Evolutionary conservation across 2,329 filamentous ascomycete genomes (phyloP), one percentile per base, ranked within the genome.

Genomic region (Alternaria sp.): DNA sequence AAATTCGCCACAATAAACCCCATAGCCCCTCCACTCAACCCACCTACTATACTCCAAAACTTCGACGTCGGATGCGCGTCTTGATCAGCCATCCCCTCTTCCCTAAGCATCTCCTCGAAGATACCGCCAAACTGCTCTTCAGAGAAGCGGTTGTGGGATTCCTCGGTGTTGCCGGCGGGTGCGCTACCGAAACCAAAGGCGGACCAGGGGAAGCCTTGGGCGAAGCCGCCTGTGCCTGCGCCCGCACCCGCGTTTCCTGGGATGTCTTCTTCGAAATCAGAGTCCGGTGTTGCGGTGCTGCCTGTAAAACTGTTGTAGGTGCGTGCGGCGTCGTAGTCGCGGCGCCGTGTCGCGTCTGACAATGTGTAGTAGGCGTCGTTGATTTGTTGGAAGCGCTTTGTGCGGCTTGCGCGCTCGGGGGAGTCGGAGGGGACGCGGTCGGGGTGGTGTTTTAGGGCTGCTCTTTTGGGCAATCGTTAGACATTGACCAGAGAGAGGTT

Each of bases 1-100:
- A 97, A 88, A 77, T 98, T 98, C 26, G 91, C 96, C 25, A 98
- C 87, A 70, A 99, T 99, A 80, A 98, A 98, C 0, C 96, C 96
- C 79, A 99, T 87, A 3, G 93, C 92, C 12, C 91, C 95, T 30
- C 96, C 96, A 75, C 93, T 96, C 44, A 95, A 80, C 2, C 93
- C 93, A 4, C 96, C 96, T 1, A 97, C 78, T 67, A 97, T 80
- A 60, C 89, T 87, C 95, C 96, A 99, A 80, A 99, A 97, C 71
- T 89, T 89, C 65, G 88, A 85, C 3, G 89, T 95, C 1, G 87
- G 87, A 15, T 76, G 71, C 51, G 85, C 87, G 17, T 86, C 86
- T 5, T 85, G 84, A 72, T 94, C 92, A 0, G 92, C 92, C 85
- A 98, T 88, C 0, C 83, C 84, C 67, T 85, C 81, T 61, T 85